phyloP scores from a whole-genome alignment of 176 grass and related monocot species.

The Cenchrus fungigraminus region DNA sequence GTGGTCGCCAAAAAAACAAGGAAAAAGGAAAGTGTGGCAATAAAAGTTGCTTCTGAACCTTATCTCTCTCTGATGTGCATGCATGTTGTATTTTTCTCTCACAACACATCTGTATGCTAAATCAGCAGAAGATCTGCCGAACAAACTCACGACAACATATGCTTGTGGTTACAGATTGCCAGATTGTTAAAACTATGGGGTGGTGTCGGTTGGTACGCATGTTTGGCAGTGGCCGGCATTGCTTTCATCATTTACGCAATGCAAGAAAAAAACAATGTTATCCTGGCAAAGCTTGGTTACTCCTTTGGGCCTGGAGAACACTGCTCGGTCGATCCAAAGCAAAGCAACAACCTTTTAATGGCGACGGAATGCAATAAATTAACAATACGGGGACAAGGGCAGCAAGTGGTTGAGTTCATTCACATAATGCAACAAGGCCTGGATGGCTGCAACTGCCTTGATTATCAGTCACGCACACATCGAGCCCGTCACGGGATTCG shows the following conservation, averaged over 20 bases:
- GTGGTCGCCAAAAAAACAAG: neutral
- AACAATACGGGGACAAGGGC: slow-evolving; percentile 19
- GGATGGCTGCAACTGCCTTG: neutral
- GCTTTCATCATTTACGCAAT: slow-evolving; percentile 2
- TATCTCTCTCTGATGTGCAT: too few relatives aligned
- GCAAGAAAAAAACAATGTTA: slow-evolving; percentile 20
- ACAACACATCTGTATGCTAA: too few relatives aligned
- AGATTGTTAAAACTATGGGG: neutral
- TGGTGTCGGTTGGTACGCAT: neutral
- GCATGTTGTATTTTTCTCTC: too few relatives aligned
- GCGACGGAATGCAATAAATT: slow-evolving; percentile 4
- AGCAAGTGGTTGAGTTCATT: slow-evolving; percentile 1
- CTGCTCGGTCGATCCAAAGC: neutral
- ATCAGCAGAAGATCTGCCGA: too few relatives aligned
- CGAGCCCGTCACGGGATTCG: slow-evolving; percentile 12
- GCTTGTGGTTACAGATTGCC: too few relatives aligned
- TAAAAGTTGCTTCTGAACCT: slow-evolving; percentile 2
- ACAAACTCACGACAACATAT: too few relatives aligned
- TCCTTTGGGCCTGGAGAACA: slow-evolving; percentile 18
- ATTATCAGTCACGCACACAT: neutral
- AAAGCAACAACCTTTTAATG: neutral
- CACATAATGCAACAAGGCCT: neutral
- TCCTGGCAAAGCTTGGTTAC: slow-evolving; percentile 12
- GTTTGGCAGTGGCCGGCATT: neutral
- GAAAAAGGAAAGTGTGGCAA: neutral